Evolutionary conservation across 257 asterid species (phyloP), one percentile per base, ranked within the genome.

Genomic region (Solanum arcanum): DNA sequence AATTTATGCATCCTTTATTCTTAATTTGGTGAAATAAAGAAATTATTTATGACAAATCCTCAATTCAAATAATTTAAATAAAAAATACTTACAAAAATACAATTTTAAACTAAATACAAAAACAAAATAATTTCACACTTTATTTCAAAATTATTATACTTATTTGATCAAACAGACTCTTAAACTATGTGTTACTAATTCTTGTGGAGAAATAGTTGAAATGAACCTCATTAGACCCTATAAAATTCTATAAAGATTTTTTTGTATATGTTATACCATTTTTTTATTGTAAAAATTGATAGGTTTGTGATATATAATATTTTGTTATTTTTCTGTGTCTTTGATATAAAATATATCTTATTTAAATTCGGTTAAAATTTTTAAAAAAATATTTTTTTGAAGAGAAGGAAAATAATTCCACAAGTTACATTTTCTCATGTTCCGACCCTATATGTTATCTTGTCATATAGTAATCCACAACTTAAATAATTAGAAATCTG

Each of bases 291-390:
- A 33, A 69, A 59, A 29, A n/a, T 69, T 69, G 62, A 31, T 15
- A 69, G 12, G 42, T 29, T 29, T 15, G 41, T 33, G 5, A 33
- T 33, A 69, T 31, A 31, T 69, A 69, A 31, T 9, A 1, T 70
- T 1, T 69, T 15, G 13, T 31, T 7, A 9, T 64, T 25, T 64
- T 25, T 25, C 2, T 23, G 12, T n/a, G 70, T 7, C 1, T 5
- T n/a, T 11, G 35, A 7, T 23, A 62, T 62, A 66, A 6, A 66
- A 3, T 15, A 66, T 25, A 12, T 64, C 25, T 64, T 5, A 21
- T 23, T 5, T 0, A 1, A 33, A 33, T 33, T 33, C 5, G 35
- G 2, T n/a, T 64, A 20, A 64, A 64, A 12, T 0, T 0, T 11
- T 64, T 12, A 7, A 25, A n/a, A n/a, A 12, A 25, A 25, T 64